A percentile compares a stretch with the other conserved stretches of the same genome.
phyloP scores from a whole-genome alignment of 225 moss, liverwort and hornwort species.

The Bryoerythrophyllum caledonicum region DNA sequence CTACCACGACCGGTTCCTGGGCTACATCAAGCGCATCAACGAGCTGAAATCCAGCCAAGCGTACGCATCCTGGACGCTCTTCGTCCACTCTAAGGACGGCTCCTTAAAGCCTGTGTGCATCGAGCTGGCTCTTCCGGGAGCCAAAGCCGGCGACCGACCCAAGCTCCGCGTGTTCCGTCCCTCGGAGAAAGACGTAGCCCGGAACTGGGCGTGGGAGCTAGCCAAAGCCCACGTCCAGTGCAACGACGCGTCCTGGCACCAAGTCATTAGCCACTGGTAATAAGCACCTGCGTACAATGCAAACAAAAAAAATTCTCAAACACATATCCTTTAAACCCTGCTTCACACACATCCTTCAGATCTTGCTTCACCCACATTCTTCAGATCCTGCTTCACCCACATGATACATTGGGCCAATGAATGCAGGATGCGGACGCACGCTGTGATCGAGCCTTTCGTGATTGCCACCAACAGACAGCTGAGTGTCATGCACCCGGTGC shows the following conservation, averaged over 20 bases:
- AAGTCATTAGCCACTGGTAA: constrained; percentile 46
- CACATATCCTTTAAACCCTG: neutral
- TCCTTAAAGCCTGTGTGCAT: constrained; percentile 27
- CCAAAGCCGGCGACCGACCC: neutral
- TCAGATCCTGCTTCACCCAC: neutral
- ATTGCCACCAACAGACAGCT: constrained; percentile 44
- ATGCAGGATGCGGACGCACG: constrained; percentile 42
- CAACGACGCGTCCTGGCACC: constrained; percentile 35
- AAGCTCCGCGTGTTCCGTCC: constrained; percentile 21
- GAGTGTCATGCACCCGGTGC: constrained; percentile 39
- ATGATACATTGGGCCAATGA: neutral
- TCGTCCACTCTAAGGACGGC: constrained; percentile 24
- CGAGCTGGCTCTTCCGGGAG: constrained; percentile 26
- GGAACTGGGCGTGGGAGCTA: constrained; percentile 33
- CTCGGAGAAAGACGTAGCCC: neutral
- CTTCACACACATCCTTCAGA: neutral
- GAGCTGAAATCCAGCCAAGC: constrained; percentile 18
- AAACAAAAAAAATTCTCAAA: too few relatives aligned
- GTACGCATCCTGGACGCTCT: constrained; percentile 43
- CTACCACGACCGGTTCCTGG: constrained; percentile 55
- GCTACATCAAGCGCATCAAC: constrained; percentile 44
- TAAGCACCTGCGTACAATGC: neutral
- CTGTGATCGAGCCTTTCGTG: constrained; percentile 33
- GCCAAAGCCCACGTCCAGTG: constrained; percentile 29
- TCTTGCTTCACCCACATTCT: too few relatives aligned